Evolutionary conservation across 495 filamentous ascomycete species (phyloP), one percentile per base, ranked within the genome.

Genomic region (Penicillium crystallinum): DNA sequence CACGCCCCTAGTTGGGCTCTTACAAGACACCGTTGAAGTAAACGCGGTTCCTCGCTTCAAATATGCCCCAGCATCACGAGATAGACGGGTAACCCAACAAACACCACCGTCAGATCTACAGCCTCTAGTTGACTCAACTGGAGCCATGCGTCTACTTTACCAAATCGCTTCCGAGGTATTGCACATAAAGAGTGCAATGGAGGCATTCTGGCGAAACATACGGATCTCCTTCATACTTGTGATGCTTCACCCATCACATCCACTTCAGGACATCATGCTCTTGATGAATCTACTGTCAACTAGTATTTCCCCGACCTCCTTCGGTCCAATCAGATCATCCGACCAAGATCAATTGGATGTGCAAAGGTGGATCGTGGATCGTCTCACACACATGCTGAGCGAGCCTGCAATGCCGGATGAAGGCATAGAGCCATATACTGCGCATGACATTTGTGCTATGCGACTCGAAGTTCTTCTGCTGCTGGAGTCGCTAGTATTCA

Each of bases 151-250:
- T 27, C 58, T 88, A 23, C 70, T 89, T 4, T 75, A 83, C 45
- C 63, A 75, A 18, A 73, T 87, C 27, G 80, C 80, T n/a, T 67
- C 74, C 15, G 73, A 71, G 33, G 72, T 80, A 59, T 45, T 74
- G 25, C 70, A 73, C 48, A 54, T 68, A 14, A 58, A 71, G 11
- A 62, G 64, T 17, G 70, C 70, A 4, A 63, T 79, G 6, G 64
- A 73, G 7, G 58, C 56, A 18, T 83, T 88, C 58, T 90, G 86
- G 86, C 69, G 70, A 40, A 56, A 66, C 22, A 77, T 87, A 37
- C 75, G 81, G 14, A 77, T 78, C 45, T 81, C 83, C 18, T 87
- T 87, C 63, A 73, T 83, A 15, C 60, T 88, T 15, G 76, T 86
- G 63, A 80, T 86, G 70, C 68, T 89, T 18, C 79, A 79, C 46